Conservation (phyloP, 306 rosid genomes). For the Rosa persica region DNA sequence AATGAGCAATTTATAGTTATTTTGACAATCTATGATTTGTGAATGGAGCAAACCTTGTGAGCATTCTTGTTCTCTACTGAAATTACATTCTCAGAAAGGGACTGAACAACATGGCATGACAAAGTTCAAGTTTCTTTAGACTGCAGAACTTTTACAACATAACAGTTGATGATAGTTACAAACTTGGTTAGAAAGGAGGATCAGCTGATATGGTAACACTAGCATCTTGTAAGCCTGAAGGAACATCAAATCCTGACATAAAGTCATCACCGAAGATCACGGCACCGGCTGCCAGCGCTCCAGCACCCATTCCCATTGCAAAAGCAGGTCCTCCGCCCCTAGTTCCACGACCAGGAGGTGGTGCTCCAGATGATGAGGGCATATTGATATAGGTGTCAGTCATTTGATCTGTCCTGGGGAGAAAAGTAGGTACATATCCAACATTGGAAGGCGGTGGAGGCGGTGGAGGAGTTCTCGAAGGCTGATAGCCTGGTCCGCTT, state of each 20-base stretch:
- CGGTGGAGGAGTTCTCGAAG: slow-evolving; percentile 50
- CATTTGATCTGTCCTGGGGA: slow-evolving; percentile 44
- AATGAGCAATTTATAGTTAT: background rate
- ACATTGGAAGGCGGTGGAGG: slow-evolving; percentile 60
- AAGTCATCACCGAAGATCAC: slow-evolving; percentile 83
- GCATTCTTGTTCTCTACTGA: background rate
- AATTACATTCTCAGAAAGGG: background rate
- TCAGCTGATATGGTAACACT: slow-evolving; percentile 36
- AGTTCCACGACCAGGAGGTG: slow-evolving; percentile 22
- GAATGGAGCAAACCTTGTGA: slow-evolving; percentile 1
- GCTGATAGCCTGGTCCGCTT: slow-evolving; percentile 31
- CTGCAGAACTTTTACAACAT: background rate
- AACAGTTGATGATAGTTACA: slow-evolving; percentile 24
- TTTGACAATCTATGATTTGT: slow-evolving; percentile 1
- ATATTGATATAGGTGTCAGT: slow-evolving; percentile 40
- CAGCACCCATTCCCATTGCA: slow-evolving; percentile 68
- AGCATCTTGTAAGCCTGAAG: slow-evolving; percentile 47
- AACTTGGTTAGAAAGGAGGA: slow-evolving; percentile 45
- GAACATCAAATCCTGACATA: slow-evolving; percentile 63
- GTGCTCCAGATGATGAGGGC: slow-evolving; percentile 48
- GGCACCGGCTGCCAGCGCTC: slow-evolving; percentile 85
- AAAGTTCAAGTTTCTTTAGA: slow-evolving; percentile 9
- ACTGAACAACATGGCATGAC: slow-evolving; percentile 3
- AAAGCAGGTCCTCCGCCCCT: slow-evolving; percentile 35
- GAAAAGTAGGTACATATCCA: slow-evolving; percentile 56